Conservation (phyloP, 2,329 filamentous ascomycete genomes). For the Scedosporium boydii region DNA sequence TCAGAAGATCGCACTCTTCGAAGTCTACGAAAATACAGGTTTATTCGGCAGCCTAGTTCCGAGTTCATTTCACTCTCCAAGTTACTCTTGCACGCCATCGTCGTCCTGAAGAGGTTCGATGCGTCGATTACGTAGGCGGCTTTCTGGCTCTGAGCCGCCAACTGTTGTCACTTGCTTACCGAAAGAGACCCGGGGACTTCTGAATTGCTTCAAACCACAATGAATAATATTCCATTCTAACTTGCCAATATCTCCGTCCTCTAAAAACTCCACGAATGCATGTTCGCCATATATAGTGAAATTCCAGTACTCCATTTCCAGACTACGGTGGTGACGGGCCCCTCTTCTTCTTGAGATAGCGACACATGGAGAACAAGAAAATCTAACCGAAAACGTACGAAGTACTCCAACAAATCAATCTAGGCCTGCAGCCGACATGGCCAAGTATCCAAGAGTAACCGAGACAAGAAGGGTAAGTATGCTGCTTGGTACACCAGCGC, state of each 20-base stretch:
- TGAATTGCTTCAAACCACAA: background rate
- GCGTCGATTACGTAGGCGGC: no score
- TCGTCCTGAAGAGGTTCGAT: no score
- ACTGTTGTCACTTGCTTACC: no score
- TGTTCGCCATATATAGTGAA: background rate
- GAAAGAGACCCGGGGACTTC: background rate
- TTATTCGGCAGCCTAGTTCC: no score
- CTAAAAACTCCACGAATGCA: background rate
- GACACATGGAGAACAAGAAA: background rate
- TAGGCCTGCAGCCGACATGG: conserved; percentile 70
- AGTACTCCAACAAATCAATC: conserved; percentile 20
- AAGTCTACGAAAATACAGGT: no score
- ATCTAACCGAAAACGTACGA: background rate
- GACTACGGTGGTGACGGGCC: no score
- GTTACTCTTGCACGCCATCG: no score
- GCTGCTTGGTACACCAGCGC: conserved; percentile 80
- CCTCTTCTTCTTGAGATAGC: background rate
- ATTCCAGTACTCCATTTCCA: no score
- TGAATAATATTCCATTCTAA: background rate
- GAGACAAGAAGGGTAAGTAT: conserved; percentile 73
- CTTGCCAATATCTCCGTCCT: background rate
- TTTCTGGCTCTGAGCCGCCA: no score
- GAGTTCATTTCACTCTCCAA: no score
- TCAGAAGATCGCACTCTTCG: background rate
- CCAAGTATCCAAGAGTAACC: conserved; percentile 78